Percentiles rank a stretch among this genome's conserved stretches.
phyloP scores from a whole-genome alignment of 768 basidiomycete genomes.

The Mycena vitilis region DNA sequence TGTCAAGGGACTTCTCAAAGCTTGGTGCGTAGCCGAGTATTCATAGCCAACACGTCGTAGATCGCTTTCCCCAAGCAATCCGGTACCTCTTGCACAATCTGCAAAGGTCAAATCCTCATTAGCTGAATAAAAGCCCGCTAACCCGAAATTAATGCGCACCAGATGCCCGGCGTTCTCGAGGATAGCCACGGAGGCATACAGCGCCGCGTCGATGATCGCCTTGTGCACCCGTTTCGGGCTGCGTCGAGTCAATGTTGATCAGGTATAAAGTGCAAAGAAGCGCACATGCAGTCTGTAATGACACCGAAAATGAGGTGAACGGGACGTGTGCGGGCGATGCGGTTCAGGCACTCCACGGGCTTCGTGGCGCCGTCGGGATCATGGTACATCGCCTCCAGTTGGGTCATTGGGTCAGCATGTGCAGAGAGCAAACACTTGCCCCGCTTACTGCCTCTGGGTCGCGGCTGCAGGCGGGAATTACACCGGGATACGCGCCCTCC shows the following conservation, averaged over 20 bases:
- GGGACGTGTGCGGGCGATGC: slow-evolving; percentile 53
- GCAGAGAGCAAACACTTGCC: not conserved
- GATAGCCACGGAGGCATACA: slow-evolving; percentile 47
- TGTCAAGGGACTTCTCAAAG: not conserved
- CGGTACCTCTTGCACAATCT: slow-evolving; percentile 38
- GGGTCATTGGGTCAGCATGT: slow-evolving; percentile 12
- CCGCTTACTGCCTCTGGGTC: slow-evolving; percentile 70
- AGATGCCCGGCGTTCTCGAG: slow-evolving; percentile 48
- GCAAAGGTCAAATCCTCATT: not conserved
- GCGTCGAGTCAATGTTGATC: not conserved
- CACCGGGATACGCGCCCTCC: slow-evolving; percentile 49
- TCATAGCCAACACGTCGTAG: slow-evolving; percentile 38
- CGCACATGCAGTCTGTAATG: slow-evolving; percentile 66
- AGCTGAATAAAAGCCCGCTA: not conserved
- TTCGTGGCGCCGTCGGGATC: slow-evolving; percentile 66
- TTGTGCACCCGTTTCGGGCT: slow-evolving; percentile 53
- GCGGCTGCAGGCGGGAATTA: slow-evolving; percentile 67
- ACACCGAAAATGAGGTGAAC: slow-evolving; percentile 67
- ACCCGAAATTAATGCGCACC: slow-evolving; percentile 32
- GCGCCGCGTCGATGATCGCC: slow-evolving; percentile 47
- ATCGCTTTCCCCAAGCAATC: slow-evolving; percentile 41
- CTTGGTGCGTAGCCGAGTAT: slow-evolving; percentile 18
- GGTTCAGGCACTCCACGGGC: slow-evolving; percentile 61
- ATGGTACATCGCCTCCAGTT: slow-evolving; percentile 69
- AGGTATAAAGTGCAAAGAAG: not conserved